Evolutionary conservation across 2,329 filamentous ascomycete species (phyloP).

Genomic region (Cryphonectria radicalis): DNA sequence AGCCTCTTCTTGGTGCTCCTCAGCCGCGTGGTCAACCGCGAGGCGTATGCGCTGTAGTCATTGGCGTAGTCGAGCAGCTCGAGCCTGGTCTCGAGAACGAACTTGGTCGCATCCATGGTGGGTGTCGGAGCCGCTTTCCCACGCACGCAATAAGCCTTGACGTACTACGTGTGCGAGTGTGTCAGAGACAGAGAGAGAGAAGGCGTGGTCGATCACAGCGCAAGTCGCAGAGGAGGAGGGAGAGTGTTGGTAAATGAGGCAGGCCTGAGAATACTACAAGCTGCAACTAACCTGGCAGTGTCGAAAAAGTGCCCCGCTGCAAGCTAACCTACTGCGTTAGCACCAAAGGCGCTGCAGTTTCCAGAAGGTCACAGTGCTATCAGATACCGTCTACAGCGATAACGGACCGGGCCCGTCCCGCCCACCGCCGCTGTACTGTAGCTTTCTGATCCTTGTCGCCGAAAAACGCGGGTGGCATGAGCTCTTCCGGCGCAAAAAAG

Average conservation of each 20-base stretch:
- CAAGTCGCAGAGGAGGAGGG: neutral
- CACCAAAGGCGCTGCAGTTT: neutral
- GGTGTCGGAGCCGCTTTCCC: neutral
- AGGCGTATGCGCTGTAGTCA: constrained; percentile 85
- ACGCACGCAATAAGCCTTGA: neutral
- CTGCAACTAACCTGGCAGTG: neutral
- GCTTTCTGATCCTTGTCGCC: constrained; percentile 22
- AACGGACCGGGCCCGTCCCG: constrained; percentile 9
- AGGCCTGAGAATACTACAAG: neutral
- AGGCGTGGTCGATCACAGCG: neutral
- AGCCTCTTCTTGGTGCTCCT: constrained; percentile 85
- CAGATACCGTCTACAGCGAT: constrained; percentile 2
- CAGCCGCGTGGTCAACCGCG: constrained; percentile 78
- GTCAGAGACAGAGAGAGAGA: neutral
- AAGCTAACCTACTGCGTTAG: constrained; percentile 1
- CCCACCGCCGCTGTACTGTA: neutral
- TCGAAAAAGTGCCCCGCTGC: constrained; percentile 24
- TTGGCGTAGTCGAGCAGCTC: constrained; percentile 79
- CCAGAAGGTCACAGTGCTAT: constrained; percentile 12
- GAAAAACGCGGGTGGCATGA: constrained; percentile 8
- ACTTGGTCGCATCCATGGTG: constrained; percentile 87
- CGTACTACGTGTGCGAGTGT: neutral
- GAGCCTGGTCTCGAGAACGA: constrained; percentile 78
- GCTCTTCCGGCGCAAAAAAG: neutral
- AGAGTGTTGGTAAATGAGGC: neutral